A percentile compares a stretch with the other conserved stretches of the same genome.
Evolutionary conservation across 2,329 filamentous ascomycete genomes (phyloP).

Genomic region (Xylariaceae sp.): DNA sequence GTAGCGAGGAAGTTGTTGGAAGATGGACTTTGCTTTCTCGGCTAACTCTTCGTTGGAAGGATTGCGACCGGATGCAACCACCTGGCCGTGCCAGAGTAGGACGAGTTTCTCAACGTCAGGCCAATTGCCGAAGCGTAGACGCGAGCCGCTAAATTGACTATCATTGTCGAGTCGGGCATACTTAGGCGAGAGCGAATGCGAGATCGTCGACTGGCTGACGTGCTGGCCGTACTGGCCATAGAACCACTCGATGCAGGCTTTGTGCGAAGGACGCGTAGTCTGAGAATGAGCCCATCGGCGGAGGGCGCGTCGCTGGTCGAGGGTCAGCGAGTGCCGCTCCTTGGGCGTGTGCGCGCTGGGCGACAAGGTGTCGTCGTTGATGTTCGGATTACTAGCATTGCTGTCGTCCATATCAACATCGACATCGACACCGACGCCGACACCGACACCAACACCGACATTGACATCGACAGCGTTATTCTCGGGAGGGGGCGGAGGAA

Average conservation of each 20-base stretch:
- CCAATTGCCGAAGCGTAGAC: conserved; percentile 68
- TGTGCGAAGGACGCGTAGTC: conserved; percentile 62
- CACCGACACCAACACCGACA: conserved; percentile 11
- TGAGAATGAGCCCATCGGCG: conserved; percentile 65
- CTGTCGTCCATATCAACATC: conserved; percentile 22
- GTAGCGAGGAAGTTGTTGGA: conserved; percentile 63
- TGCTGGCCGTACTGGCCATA: conserved; percentile 61
- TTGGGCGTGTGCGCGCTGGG: conserved; percentile 39
- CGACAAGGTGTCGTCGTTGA: conserved; percentile 27
- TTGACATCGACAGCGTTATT: conserved; percentile 5
- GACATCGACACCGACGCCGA: neutral
- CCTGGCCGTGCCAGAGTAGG: conserved; percentile 67
- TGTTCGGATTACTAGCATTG: conserved; percentile 23
- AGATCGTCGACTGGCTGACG: conserved; percentile 68
- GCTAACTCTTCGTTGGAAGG: conserved; percentile 68
- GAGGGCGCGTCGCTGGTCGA: conserved; percentile 66
- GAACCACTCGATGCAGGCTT: conserved; percentile 69
- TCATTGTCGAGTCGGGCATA: conserved; percentile 67
- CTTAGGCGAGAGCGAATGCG: conserved; percentile 66
- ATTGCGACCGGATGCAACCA: conserved; percentile 58
- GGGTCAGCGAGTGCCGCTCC: conserved; percentile 65
- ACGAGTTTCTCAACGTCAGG: conserved; percentile 79
- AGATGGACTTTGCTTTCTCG: conserved; percentile 66
- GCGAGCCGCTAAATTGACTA: conserved; percentile 66
- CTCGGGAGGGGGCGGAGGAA: neutral